A percentile compares a stretch with the other conserved stretches of the same genome.
Evolutionary conservation across 192 early-diverging fungal species (phyloP).

Genomic region (Fimicolochytrium jonesii): DNA sequence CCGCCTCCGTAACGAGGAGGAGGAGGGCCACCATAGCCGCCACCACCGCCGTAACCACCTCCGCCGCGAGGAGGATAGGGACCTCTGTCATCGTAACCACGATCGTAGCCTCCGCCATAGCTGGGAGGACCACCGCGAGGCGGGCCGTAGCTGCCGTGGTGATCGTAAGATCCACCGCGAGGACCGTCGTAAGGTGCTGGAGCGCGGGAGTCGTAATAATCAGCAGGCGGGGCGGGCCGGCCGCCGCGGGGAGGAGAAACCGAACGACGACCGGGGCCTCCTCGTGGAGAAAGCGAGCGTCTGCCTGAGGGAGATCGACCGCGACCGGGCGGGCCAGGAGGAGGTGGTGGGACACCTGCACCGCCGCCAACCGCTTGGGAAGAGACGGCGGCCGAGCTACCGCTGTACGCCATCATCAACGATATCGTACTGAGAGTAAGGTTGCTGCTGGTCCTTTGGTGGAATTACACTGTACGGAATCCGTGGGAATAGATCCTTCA

Average conservation of each 20-base stretch:
- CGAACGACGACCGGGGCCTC: not conserved
- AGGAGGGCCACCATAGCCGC: conserved; percentile 11
- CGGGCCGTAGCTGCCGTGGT: conserved; percentile 18
- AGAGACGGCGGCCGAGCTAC: not conserved
- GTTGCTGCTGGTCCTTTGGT: too few relatives aligned
- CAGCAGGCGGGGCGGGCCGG: not conserved
- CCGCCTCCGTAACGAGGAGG: conserved; percentile 36
- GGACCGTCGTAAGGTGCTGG: conserved; percentile 28
- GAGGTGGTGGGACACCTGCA: not conserved
- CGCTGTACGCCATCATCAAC: conserved; percentile 2
- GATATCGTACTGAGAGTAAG: too few relatives aligned
- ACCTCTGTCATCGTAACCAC: conserved; percentile 33
- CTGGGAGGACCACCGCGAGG: not conserved
- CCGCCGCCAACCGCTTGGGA: too few relatives aligned
- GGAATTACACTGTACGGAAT: too few relatives aligned
- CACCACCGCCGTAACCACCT: conserved; percentile 16
- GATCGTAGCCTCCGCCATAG: conserved; percentile 17
- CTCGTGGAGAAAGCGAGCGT: too few relatives aligned
- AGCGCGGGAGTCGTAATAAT: conserved; percentile 4
- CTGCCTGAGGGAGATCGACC: not conserved
- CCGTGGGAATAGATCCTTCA: too few relatives aligned
- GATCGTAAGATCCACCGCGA: conserved; percentile 24
- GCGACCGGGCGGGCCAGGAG: not conserved
- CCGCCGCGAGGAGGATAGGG: conserved; percentile 3
- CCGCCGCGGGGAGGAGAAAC: conserved; percentile 8